Percentiles rank a stretch among this genome's conserved stretches.
phyloP scores from a whole-genome alignment of 176 grass and related monocot genomes.

The Melocanna baccifera region DNA sequence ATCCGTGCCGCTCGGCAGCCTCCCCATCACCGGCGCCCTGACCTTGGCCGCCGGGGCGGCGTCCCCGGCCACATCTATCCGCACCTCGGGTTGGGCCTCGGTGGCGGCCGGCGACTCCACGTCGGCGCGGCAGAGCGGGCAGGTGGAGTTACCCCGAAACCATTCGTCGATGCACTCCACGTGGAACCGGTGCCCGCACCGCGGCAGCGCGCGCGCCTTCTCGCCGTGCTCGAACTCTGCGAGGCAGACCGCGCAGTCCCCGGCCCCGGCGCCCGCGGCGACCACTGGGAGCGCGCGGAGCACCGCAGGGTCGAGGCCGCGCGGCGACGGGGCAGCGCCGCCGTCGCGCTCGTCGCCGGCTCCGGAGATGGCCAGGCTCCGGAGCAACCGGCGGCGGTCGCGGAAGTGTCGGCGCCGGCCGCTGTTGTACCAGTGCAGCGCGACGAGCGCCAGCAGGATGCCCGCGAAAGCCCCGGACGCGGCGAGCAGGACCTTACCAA shows the following conservation, averaged over 20 bases:
- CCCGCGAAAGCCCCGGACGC: constrained; percentile 22
- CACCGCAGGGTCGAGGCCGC: constrained; percentile 39
- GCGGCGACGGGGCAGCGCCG: not conserved
- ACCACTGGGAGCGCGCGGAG: constrained; percentile 48
- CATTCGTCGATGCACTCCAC: constrained; percentile 64
- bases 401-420: not conserved
- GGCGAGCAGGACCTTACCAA: constrained; percentile 33
- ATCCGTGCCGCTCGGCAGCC: constrained; percentile 36
- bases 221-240: constrained; percentile 44
- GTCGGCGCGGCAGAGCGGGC: constrained; percentile 60
- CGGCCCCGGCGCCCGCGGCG: not conserved
- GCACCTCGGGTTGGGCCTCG: not conserved
- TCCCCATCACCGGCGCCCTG: constrained; percentile 20
- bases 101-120: constrained; percentile 16
- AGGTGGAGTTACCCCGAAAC: constrained; percentile 55
- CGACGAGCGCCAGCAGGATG: constrained; percentile 39
- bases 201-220: constrained; percentile 46
- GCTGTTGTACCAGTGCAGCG: not conserved
- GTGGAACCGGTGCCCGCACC: constrained; percentile 63
- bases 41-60: not conserved
- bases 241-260: constrained; percentile 64
- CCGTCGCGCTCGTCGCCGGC: not conserved
- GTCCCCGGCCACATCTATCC: not conserved
- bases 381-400: not conserved
- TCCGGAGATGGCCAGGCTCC: constrained; percentile 22